Percentiles rank a stretch among this genome's conserved stretches.
These are phyloP conservation scores for Alternaria angustiovoidea DNA, from an alignment of 2,329 filamentous ascomycete genomes.

Conservation along the genomic window DNA sequence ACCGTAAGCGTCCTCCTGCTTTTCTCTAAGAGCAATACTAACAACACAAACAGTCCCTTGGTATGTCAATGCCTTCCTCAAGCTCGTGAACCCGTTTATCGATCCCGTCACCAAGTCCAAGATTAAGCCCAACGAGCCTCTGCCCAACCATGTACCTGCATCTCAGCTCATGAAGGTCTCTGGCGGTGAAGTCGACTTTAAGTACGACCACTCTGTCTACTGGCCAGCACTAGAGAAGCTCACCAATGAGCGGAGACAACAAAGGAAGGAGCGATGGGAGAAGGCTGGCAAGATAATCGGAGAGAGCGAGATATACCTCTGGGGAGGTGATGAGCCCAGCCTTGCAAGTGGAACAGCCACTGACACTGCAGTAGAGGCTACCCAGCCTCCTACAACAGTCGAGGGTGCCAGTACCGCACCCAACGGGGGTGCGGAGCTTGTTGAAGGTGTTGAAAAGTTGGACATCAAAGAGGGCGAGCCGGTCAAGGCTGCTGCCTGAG, in stretches of 20 bases:
- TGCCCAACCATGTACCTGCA: conserved; percentile 79
- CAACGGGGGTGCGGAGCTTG: conserved; percentile 21
- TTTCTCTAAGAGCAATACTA: neutral
- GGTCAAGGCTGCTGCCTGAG: conserved; percentile 20
- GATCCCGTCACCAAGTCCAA: conserved; percentile 93
- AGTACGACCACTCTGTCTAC: conserved; percentile 87
- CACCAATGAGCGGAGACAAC: conserved; percentile 70
- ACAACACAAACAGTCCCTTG: conserved; percentile 72
- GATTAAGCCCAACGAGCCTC: conserved; percentile 96
- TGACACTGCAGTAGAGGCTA: conserved; percentile 1
- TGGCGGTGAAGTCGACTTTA: conserved; percentile 83
- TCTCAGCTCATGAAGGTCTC: conserved; percentile 83
- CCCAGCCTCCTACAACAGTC: conserved; percentile 1
- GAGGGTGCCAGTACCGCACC: neutral
- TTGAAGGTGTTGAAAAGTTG: conserved; percentile 33
- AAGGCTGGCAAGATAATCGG: conserved; percentile 81
- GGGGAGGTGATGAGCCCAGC: conserved; percentile 64
- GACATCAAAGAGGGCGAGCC: conserved; percentile 35
- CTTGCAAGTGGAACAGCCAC: conserved; percentile 18
- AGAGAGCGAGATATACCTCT: conserved; percentile 87
- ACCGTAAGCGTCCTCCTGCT: conserved; percentile 65
- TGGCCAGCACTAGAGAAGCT: conserved; percentile 85
- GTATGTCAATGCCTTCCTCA: conserved; percentile 93
- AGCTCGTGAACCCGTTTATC: conserved; percentile 94
- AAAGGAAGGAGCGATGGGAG: conserved; percentile 75